Evolutionary conservation across 345 rosid species (phyloP).

Genomic region (Arabis alpina): DNA sequence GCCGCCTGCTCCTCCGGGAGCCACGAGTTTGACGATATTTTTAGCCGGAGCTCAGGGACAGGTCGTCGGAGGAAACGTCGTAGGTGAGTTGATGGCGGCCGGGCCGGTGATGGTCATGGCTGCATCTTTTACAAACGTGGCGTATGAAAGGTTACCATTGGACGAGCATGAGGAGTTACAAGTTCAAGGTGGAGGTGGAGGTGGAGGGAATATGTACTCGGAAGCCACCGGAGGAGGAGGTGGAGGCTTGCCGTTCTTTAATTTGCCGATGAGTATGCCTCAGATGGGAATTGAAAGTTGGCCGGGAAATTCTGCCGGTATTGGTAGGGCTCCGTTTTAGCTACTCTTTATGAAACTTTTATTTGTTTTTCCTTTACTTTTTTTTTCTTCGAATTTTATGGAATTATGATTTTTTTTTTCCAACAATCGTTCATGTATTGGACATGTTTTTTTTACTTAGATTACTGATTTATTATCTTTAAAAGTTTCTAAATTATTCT

Average conservation of each 20-base stretch:
- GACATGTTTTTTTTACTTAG: conserved; percentile 25
- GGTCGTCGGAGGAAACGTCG: conserved; percentile 93
- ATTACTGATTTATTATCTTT: conserved; percentile 6
- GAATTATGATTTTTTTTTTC: neutral
- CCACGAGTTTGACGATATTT: conserved; percentile 85
- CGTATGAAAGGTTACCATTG: conserved; percentile 89
- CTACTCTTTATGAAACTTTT: conserved; percentile 1
- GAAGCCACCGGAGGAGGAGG: conserved; percentile 48
- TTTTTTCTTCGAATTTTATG: conserved; percentile 15
- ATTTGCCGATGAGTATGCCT: conserved; percentile 74
- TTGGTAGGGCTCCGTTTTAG: conserved; percentile 69
- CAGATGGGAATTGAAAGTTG: conserved; percentile 88
- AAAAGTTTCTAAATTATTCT: too few species aligned
- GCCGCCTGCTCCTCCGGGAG: conserved; percentile 96
- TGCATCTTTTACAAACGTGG: conserved; percentile 89
- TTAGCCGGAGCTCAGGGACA: conserved; percentile 93
- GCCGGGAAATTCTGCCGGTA: conserved; percentile 65
- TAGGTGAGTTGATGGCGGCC: conserved; percentile 88
- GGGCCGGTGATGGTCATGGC: conserved; percentile 96
- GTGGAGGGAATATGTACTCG: conserved; percentile 39
- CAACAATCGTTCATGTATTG: conserved; percentile 28
- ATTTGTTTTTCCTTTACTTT: conserved; percentile 3
- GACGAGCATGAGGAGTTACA: conserved; percentile 86
- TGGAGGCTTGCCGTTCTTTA: conserved; percentile 71
- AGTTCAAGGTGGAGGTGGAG: conserved; percentile 53